phyloP scores from a whole-genome alignment of 2,329 filamentous ascomycete species.

The Pyrenophora graminea region DNA sequence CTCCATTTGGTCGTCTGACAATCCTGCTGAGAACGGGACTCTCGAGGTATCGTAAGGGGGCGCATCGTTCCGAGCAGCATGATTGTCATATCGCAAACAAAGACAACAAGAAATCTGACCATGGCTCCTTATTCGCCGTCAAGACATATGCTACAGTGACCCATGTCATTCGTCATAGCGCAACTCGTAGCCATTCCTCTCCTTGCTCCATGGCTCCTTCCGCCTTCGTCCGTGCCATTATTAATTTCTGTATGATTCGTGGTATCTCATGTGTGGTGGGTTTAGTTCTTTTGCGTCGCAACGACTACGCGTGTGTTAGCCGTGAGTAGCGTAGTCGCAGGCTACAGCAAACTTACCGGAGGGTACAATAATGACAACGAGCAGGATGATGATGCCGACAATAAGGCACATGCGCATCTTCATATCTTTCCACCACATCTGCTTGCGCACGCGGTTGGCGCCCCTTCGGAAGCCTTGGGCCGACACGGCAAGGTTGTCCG shows the following conservation, averaged over 20 bases:
- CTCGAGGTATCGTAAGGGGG: constrained; percentile 30
- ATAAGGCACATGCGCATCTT: constrained; percentile 99
- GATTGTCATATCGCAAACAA: constrained; percentile 42
- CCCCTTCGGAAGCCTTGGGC: constrained; percentile 95
- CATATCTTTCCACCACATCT: constrained; percentile 99
- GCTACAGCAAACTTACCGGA: constrained; percentile 66
- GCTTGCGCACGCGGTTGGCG: constrained; percentile 87
- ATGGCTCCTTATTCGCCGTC: constrained; percentile 44
- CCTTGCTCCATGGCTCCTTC: constrained; percentile 24
- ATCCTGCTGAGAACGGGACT: constrained; percentile 31
- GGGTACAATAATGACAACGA: constrained; percentile 93
- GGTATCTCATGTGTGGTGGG: constrained; percentile 28
- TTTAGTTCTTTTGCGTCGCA: constrained; percentile 31
- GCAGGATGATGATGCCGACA: constrained; percentile 84
- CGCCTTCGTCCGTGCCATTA: constrained; percentile 32
- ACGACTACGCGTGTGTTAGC: constrained; percentile 31
- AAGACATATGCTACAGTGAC: constrained; percentile 41
- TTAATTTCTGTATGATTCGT: constrained; percentile 38
- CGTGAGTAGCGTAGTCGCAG: too few species aligned
- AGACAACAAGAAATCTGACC: constrained; percentile 41
- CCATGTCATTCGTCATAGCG: constrained; percentile 29
- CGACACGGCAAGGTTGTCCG: constrained; percentile 86
- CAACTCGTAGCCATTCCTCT: constrained; percentile 30
- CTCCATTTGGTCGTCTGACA: constrained; percentile 43
- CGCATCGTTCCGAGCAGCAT: constrained; percentile 27